Evolutionary conservation across 2,329 filamentous ascomycete species (phyloP), one percentile per base, ranked within the genome.

Genomic region (Ophiocordyceps australis): DNA sequence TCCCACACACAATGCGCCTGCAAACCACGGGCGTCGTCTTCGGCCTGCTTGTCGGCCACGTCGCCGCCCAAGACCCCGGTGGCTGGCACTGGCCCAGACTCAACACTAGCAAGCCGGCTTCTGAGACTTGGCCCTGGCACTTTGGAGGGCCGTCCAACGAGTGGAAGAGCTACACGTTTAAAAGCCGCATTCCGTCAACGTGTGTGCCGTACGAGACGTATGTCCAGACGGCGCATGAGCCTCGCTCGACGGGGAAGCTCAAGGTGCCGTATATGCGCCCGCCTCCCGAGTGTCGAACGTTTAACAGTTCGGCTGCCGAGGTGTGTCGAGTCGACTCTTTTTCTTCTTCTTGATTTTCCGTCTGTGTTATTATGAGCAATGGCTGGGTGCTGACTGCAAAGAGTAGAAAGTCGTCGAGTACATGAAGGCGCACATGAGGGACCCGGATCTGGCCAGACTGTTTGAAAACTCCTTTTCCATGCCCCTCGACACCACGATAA

Each of bases 401-500:
- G n/a, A n/a, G 12, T 26, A 42, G 40, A 35, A 37, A 38, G 35
- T 43, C 13, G 41, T 42, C n/a, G 20, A 28, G 9, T 35, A 42
- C n/a, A 50, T 62, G 43, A 52, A 46, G 36, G 32, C 35, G 5
- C 39, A 46, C 5, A 53, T 62, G 27, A 41, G 43, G 22, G 53
- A 64, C 34, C 57, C 54, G 3, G 81, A 89, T 41, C 61, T 91
- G 15, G 78, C 75, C 20, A 68, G 78, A 16, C 57, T 91, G 9
- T 89, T 91, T 42, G 75, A 82, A 38, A 89, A 89, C 45, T 76
- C 77, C 3, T 85, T 78, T 33, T 77, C 80, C 1, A 86, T 83
- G 38, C 86, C 80, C 1, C 54, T 86, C 13, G 80, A 89, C 40
- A 85, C 80, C 2, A 85, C 79, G 3, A 67, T 89, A 28, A 65